Evolutionary conservation across 805 yeast species (phyloP).

Genomic region (Spathaspora sp.): DNA sequence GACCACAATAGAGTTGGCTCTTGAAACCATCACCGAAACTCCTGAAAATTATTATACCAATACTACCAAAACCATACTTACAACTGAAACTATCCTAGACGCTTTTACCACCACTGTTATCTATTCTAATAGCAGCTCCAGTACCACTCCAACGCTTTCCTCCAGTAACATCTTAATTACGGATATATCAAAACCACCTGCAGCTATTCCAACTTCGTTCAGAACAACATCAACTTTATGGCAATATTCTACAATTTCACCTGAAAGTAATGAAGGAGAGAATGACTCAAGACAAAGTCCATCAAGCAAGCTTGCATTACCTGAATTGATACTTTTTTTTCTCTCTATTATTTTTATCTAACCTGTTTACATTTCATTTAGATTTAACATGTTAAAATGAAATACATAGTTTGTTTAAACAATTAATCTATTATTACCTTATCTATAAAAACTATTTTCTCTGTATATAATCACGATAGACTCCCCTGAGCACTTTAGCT

Average conservation of each 20-base stretch:
- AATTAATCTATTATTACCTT: not conserved
- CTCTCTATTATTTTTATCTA: not conserved
- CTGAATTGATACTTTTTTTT: not conserved
- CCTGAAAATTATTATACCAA: not conserved
- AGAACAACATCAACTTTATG: not conserved
- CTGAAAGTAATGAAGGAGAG: not conserved
- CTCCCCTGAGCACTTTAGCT: slow-evolving; percentile 16
- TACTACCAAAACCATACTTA: not conserved
- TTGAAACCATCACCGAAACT: not conserved
- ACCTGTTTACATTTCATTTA: too few species aligned
- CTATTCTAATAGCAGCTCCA: not conserved
- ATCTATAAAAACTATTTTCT: slow-evolving; percentile 2
- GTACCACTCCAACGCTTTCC: not conserved
- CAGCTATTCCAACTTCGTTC: not conserved
- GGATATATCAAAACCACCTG: not conserved
- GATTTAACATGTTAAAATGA: too few species aligned
- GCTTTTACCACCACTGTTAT: not conserved
- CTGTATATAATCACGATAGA: slow-evolving; percentile 13
- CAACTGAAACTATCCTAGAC: not conserved
- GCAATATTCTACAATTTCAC: not conserved
- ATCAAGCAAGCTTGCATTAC: not conserved
- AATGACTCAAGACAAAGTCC: not conserved
- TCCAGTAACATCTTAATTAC: not conserved
- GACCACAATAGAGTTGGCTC: too few species aligned
- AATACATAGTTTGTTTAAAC: not conserved